Evolutionary conservation across 2,329 filamentous ascomycete species (phyloP).

Genomic region (Cladosporium austrohemisphaericum): DNA sequence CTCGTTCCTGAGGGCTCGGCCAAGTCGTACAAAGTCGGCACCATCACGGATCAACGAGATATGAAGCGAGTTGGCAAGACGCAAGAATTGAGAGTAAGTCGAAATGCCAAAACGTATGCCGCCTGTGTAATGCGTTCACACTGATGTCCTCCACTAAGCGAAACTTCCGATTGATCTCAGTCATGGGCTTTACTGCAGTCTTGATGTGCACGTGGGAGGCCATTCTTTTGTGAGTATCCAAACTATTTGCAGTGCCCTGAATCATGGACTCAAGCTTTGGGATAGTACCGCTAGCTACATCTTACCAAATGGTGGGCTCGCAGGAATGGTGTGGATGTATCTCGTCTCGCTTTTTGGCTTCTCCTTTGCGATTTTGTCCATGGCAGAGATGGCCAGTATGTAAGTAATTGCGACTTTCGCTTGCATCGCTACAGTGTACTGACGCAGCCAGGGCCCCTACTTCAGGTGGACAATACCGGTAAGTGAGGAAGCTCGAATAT

Average conservation of each 20-base stretch:
- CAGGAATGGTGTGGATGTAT: conserved; percentile 33
- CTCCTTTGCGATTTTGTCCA: conserved; percentile 28
- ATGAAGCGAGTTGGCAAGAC: conserved; percentile 16
- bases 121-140: too few species aligned
- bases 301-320: conserved; percentile 28
- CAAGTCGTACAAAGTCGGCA: conserved; percentile 9
- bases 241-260: not conserved
- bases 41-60: conserved; percentile 11
- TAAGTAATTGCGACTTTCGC: not conserved
- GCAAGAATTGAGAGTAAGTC: conserved; percentile 11
- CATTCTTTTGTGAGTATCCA: conserved; percentile 1
- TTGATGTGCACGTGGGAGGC: conserved; percentile 31
- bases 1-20: conserved; percentile 4
- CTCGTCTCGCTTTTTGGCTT: conserved; percentile 33
- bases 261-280: not conserved
- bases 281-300: conserved; percentile 24
- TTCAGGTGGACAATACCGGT: conserved; percentile 26
- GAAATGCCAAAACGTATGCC: too few species aligned
- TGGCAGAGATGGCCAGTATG: conserved; percentile 27
- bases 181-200: conserved; percentile 28
- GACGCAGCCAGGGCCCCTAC: conserved; percentile 33
- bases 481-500: not conserved
- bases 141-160: too few species aligned
- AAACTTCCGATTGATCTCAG: conserved; percentile 27
- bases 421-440: not conserved